Evolutionary conservation across 495 filamentous ascomycete species (phyloP).

Genomic region (Stereocaulon alpinum): DNA sequence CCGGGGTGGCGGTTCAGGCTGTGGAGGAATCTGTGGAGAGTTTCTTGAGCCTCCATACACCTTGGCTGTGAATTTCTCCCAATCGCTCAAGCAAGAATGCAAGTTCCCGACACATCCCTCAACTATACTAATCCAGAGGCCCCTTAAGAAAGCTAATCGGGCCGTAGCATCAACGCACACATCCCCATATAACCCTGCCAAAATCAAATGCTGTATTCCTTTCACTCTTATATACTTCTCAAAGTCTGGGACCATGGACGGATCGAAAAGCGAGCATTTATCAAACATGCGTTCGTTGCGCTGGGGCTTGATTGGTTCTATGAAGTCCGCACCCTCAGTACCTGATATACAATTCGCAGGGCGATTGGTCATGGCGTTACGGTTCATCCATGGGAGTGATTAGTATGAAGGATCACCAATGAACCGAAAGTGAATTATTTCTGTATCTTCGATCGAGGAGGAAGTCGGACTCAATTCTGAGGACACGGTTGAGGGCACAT

Average conservation of each 20-base stretch:
- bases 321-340: not conserved
- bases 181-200: not conserved
- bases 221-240: not conserved
- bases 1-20: conserved; percentile 21
- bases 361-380: not conserved
- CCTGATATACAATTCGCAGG: not conserved
- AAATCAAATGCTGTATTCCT: not conserved
- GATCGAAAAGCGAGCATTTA: not conserved
- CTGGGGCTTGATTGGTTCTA: not conserved
- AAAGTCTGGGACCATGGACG: not conserved
- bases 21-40: not conserved
- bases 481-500: not conserved
- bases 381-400: not conserved
- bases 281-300: not conserved
- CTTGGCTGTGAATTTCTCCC: not conserved
- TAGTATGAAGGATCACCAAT: not conserved
- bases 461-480: not conserved
- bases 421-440: not conserved
- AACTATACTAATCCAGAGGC: not conserved
- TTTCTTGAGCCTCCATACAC: not conserved
- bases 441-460: not conserved
- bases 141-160: not conserved
- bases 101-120: not conserved
- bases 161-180: conserved; percentile 3
- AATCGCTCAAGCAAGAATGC: not conserved